Evolutionary conservation across 2,329 filamentous ascomycete species (phyloP).

Genomic region (Cucurbitaria berberidis): DNA sequence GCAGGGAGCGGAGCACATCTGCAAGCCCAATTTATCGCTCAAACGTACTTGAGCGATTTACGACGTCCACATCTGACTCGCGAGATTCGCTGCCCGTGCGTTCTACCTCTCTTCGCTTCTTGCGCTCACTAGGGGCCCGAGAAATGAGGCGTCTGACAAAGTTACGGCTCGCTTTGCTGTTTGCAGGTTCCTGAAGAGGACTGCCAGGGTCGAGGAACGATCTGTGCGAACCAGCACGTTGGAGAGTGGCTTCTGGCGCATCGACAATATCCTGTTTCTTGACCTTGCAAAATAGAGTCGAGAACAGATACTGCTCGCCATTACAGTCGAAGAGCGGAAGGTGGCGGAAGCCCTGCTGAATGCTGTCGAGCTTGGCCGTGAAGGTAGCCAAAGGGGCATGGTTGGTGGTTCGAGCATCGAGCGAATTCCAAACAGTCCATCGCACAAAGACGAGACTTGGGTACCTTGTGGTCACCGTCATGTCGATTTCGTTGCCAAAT

Average conservation of each 20-base stretch:
- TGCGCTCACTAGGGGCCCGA: constrained; percentile 53
- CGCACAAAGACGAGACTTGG: constrained; percentile 92
- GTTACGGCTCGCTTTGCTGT: constrained; percentile 40
- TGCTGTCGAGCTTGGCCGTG: constrained; percentile 86
- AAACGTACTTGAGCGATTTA: constrained; percentile 47
- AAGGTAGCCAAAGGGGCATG: constrained; percentile 79
- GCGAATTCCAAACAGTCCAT: constrained; percentile 88
- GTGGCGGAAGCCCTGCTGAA: constrained; percentile 92
- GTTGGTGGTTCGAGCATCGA: constrained; percentile 73
- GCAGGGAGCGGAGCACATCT: constrained; percentile 20
- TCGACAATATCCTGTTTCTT: constrained; percentile 64
- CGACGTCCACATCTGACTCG: constrained; percentile 37
- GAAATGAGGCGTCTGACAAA: constrained; percentile 52
- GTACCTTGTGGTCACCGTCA: constrained; percentile 90
- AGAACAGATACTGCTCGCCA: constrained; percentile 93
- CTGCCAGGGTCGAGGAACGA: constrained; percentile 37
- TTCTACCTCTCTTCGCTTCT: constrained; percentile 44
- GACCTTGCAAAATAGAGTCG: constrained; percentile 90
- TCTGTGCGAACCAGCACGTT: constrained; percentile 29
- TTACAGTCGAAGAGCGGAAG: constrained; percentile 86
- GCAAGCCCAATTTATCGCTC: constrained; percentile 34
- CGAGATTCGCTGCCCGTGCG: constrained; percentile 40
- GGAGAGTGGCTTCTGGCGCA: constrained; percentile 38
- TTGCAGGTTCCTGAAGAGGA: constrained; percentile 40
- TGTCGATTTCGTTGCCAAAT: constrained; percentile 79